phyloP scores from a whole-genome alignment of 2,329 filamentous ascomycete species.

The Cladosporium sp. region DNA sequence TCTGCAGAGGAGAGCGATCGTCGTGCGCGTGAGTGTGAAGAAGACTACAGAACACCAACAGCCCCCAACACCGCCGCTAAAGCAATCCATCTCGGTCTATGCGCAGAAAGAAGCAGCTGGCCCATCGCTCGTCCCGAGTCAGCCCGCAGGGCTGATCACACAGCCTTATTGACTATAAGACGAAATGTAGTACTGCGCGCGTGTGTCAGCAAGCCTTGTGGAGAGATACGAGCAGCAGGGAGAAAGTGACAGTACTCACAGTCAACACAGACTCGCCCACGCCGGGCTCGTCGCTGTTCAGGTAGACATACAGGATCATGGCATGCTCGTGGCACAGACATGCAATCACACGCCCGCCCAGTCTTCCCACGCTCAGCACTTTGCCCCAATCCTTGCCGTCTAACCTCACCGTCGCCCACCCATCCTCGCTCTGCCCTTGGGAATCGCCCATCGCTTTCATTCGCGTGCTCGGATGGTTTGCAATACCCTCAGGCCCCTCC shows the following conservation, averaged over 20 bases:
- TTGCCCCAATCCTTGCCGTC: conserved; percentile 93
- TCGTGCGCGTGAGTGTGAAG: conserved; percentile 1
- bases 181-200: conserved; percentile 52
- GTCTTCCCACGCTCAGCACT: conserved; percentile 84
- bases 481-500: conserved; percentile 61
- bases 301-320: conserved; percentile 77
- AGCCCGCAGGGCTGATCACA: background rate
- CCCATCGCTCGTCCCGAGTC: background rate
- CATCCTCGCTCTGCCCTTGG: conserved; percentile 66
- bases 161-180: conserved; percentile 45
- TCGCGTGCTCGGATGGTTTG: conserved; percentile 74
- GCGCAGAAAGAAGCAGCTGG: background rate
- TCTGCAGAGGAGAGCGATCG: background rate
- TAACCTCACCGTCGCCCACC: conserved; percentile 85
- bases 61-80: conserved; percentile 13
- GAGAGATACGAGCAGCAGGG: background rate
- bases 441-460: conserved; percentile 60
- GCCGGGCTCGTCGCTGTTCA: conserved; percentile 65
- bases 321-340: conserved; percentile 81
- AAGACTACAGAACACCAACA: conserved; percentile 8
- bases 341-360: conserved; percentile 89
- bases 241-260: conserved; percentile 52
- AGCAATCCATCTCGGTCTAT: conserved; percentile 2
- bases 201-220: conserved; percentile 19
- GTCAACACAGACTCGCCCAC: conserved; percentile 72